Percentiles rank a stretch among this genome's conserved stretches.
Conservation (phyloP, 179 eudicot species). For the Amaranthus tricolor region DNA sequence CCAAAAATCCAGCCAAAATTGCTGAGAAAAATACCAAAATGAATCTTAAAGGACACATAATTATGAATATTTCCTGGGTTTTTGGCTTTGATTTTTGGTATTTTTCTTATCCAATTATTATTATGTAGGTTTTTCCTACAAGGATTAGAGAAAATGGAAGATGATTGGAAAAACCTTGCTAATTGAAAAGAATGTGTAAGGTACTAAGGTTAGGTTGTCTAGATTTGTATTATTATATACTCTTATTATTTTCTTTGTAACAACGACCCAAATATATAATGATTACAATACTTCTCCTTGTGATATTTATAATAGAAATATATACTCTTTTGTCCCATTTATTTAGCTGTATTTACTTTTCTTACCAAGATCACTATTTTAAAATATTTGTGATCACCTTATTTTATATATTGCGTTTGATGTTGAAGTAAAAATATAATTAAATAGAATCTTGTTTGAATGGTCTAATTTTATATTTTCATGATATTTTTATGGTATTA, state of each 20-base stretch:
- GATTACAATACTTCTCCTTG: background rate
- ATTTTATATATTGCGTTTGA: no score
- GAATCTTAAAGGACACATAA: constrained; percentile 79
- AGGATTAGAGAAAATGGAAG: constrained; percentile 9
- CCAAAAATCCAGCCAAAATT: constrained; percentile 63
- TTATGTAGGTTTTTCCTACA: background rate
- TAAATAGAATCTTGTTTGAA: no score
- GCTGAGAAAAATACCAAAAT: constrained; percentile 78
- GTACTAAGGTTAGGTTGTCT: constrained; percentile 14
- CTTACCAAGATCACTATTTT: no score
- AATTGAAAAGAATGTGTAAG: constrained; percentile 7
- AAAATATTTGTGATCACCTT: no score
- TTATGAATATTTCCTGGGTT: background rate
- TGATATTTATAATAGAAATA: no score
- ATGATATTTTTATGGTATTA: no score
- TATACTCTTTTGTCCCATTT: no score
- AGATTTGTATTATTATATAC: background rate
- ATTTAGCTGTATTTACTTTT: no score
- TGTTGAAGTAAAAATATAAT: no score
- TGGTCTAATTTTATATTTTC: no score
- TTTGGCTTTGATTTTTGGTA: background rate
- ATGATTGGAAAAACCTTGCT: constrained; percentile 18
- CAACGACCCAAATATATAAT: constrained; percentile 3
- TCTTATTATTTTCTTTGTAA: background rate
- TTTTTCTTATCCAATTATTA: background rate